phyloP scores from a whole-genome alignment of 1,139 yeast genomes.

The Yamadazyma sp. region DNA sequence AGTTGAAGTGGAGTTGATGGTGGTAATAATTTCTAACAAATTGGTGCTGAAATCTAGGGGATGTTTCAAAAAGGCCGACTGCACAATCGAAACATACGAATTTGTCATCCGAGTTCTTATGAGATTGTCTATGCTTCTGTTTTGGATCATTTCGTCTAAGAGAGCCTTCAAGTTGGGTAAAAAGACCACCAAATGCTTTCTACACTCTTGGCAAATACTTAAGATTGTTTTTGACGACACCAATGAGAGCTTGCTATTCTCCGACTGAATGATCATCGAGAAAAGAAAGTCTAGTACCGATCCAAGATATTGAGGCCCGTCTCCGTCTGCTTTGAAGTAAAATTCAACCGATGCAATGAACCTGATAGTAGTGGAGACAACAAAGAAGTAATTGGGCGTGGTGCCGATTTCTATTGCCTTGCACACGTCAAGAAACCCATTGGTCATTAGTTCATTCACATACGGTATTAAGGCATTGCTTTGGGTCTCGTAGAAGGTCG shows the following conservation, averaged over 20 bases:
- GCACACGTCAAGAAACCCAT: slow-evolving; percentile 22
- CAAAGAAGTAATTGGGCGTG: slow-evolving; percentile 9
- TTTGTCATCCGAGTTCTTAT: slow-evolving; percentile 62
- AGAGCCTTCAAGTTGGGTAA: slow-evolving; percentile 55
- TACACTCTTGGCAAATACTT: slow-evolving; percentile 60
- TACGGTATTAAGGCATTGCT: slow-evolving; percentile 24
- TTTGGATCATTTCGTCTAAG: slow-evolving; percentile 53
- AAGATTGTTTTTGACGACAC: slow-evolving; percentile 61
- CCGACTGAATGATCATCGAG: slow-evolving; percentile 28
- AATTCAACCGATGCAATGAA: slow-evolving; percentile 56
- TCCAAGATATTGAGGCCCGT: slow-evolving; percentile 42
- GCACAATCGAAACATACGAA: slow-evolving; percentile 62
- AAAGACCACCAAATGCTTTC: slow-evolving; percentile 44
- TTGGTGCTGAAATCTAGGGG: slow-evolving; percentile 34
- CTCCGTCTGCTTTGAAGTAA: slow-evolving; percentile 41
- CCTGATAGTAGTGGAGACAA: slow-evolving; percentile 45
- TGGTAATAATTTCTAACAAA: slow-evolving; percentile 20
- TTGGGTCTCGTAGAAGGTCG: slow-evolving; percentile 40
- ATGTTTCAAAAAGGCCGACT: slow-evolving; percentile 38
- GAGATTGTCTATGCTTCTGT: slow-evolving; percentile 43
- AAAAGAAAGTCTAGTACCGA: slow-evolving; percentile 51
- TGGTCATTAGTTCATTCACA: slow-evolving; percentile 25
- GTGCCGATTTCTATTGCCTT: slow-evolving; percentile 14
- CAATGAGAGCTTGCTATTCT: slow-evolving; percentile 20
- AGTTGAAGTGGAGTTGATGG: slow-evolving; percentile 19